Conservation (phyloP, 1,284 basidiomycete genomes). For the Termitomyces sp. region DNA sequence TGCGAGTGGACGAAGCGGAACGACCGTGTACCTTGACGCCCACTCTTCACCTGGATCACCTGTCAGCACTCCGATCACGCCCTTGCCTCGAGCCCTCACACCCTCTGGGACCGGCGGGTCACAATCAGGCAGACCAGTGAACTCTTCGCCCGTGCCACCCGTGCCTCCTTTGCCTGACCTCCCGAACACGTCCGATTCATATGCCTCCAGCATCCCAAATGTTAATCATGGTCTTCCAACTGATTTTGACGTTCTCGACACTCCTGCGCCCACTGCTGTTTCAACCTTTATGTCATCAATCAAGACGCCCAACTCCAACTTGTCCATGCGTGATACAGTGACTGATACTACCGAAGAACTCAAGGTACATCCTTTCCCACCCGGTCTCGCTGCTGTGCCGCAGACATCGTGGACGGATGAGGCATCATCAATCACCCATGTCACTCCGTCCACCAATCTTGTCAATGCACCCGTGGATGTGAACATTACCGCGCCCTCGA, state of each 20-base stretch:
- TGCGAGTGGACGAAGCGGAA: slow-evolving; percentile 49
- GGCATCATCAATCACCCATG: slow-evolving; percentile 14
- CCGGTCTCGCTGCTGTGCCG: slow-evolving; percentile 41
- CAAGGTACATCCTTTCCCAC: slow-evolving; percentile 37
- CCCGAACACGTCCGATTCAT: slow-evolving; percentile 14
- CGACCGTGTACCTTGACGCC: slow-evolving; percentile 58
- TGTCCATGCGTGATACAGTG: slow-evolving; percentile 26
- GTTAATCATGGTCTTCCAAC: slow-evolving; percentile 19
- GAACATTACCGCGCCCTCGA: slow-evolving; percentile 14
- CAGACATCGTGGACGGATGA: slow-evolving; percentile 35
- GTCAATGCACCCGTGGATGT: slow-evolving; percentile 2
- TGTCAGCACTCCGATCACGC: slow-evolving; percentile 27
- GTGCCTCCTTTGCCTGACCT: slow-evolving; percentile 25
- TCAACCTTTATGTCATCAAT: slow-evolving; percentile 40
- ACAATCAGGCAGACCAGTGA: slow-evolving; percentile 15
- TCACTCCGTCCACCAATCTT: slow-evolving; percentile 9
- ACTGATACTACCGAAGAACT: slow-evolving; percentile 26
- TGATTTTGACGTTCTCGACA: slow-evolving; percentile 50
- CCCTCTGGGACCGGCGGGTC: slow-evolving; percentile 27
- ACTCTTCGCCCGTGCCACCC: slow-evolving; percentile 16
- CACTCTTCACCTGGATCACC: slow-evolving; percentile 47
- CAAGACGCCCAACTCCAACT: slow-evolving; percentile 24
- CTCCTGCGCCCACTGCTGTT: slow-evolving; percentile 51
- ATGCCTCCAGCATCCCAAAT: slow-evolving; percentile 17
- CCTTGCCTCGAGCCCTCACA: slow-evolving; percentile 40